Conservation (phyloP, 108 stramenopile species). For the Aurantiochytrium sp. region DNA sequence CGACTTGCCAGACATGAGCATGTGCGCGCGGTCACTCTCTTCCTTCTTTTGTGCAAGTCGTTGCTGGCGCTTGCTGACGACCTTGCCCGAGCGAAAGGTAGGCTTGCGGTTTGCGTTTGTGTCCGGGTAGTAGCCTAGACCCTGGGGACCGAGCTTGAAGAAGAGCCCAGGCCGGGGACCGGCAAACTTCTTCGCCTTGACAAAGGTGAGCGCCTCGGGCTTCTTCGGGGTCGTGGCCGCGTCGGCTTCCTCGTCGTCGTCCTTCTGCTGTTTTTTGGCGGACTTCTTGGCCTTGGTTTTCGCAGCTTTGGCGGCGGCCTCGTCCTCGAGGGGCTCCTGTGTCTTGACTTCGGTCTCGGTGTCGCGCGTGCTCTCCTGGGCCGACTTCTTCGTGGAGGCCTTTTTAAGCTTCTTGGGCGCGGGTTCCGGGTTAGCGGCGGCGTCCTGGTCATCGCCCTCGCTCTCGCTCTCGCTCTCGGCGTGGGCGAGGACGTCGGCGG, state of each 20-base stretch:
- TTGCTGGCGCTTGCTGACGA: neutral
- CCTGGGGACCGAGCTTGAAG: conserved; percentile 40
- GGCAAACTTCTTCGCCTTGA: conserved; percentile 36
- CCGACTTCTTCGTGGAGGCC: too few species aligned
- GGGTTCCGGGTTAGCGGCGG: conserved; percentile 35
- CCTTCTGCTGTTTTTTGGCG: conserved; percentile 32
- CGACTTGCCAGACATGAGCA: conserved; percentile 88
- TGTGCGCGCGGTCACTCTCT: conserved; percentile 74
- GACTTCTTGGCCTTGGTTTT: conserved; percentile 40
- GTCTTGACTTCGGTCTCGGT: too few species aligned
- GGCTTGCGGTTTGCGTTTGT: conserved; percentile 29
- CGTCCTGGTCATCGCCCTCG: neutral
- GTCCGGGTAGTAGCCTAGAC: conserved; percentile 51
- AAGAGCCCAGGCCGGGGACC: conserved; percentile 41
- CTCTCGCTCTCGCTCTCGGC: conserved; percentile 32
- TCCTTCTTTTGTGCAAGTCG: conserved; percentile 52
- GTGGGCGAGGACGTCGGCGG: neutral
- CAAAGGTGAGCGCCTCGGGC: conserved; percentile 18
- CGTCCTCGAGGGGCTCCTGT: too few species aligned
- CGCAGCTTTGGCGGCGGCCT: too few species aligned
- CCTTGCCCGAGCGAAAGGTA: neutral
- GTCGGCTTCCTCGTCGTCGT: conserved; percentile 23
- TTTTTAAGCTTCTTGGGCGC: neutral
- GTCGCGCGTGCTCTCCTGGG: too few species aligned
- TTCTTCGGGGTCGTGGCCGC: neutral